These are phyloP conservation scores for Trametes gibbosa DNA, from an alignment of 768 basidiomycete genomes.

Conservation along the genomic window DNA sequence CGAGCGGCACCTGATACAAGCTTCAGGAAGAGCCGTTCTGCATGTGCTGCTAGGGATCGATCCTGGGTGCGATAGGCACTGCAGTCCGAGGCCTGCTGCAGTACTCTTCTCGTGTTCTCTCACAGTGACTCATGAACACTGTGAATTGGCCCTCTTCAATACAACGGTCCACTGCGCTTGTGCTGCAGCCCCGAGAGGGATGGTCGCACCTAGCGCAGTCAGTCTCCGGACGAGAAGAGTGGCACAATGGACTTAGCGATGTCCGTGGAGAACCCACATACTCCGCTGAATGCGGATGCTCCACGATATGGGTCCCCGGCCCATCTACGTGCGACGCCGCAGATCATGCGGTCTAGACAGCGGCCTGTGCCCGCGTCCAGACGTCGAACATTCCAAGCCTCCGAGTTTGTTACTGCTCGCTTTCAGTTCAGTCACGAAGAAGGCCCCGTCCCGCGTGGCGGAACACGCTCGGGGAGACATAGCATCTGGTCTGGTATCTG, in stretches of 20 bases:
- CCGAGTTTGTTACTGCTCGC: neutral
- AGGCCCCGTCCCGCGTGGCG: too few species aligned
- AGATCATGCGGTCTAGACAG: conserved; percentile 12
- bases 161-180: too few species aligned
- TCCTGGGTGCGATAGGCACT: too few species aligned
- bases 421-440: neutral
- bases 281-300: neutral
- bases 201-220: too few species aligned
- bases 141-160: too few species aligned
- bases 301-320: neutral
- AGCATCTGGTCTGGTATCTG: too few species aligned
- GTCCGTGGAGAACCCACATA: neutral
- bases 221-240: too few species aligned
- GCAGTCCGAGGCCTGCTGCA: neutral
- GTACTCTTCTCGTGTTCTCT: neutral
- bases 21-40: neutral
- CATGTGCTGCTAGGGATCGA: neutral
- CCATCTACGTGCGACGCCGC: conserved; percentile 2
- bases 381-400: neutral
- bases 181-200: too few species aligned
- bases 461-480: too few species aligned
- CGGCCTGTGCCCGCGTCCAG: neutral
- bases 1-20: neutral
- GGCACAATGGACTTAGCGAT: neutral
- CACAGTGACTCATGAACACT: too few species aligned